Conservation (phyloP, 192 early-diverging fungal genomes). For the Diversispora epigaea region DNA sequence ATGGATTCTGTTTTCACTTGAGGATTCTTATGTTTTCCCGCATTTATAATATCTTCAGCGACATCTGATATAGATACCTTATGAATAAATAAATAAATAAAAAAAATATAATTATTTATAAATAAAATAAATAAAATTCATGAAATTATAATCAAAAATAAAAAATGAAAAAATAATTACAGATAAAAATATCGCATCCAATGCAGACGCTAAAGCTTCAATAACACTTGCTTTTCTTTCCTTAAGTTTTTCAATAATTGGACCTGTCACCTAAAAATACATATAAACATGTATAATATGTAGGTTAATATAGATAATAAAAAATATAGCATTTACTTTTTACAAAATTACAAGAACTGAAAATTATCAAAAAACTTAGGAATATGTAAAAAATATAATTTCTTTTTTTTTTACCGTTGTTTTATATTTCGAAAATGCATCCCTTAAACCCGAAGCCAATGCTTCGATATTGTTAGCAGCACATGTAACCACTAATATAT, state of each 20-base stretch:
- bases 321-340: conserved; percentile 1
- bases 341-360: not conserved
- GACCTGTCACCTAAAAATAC: conserved; percentile 53
- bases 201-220: conserved; percentile 73
- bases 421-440: conserved; percentile 79
- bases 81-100: not conserved
- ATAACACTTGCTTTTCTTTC: conserved; percentile 91
- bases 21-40: conserved; percentile 88
- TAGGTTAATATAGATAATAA: not conserved
- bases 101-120: not conserved
- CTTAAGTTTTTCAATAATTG: conserved; percentile 90
- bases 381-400: conserved; percentile 14
- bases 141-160: not conserved
- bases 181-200: conserved; percentile 82
- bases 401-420: conserved; percentile 45
- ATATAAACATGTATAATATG: too few relatives aligned
- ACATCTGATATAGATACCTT: conserved; percentile 62
- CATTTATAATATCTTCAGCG: conserved; percentile 70
- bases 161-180: conserved; percentile 37
- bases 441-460: conserved; percentile 76
- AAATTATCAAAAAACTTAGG: not conserved
- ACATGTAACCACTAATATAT: conserved; percentile 79
- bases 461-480: conserved; percentile 82
- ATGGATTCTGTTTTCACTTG: conserved; percentile 79
- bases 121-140: not conserved